Evolutionary conservation across 2,329 filamentous ascomycete species (phyloP).

Genomic region (Pseudophaeomoniella oleicola): DNA sequence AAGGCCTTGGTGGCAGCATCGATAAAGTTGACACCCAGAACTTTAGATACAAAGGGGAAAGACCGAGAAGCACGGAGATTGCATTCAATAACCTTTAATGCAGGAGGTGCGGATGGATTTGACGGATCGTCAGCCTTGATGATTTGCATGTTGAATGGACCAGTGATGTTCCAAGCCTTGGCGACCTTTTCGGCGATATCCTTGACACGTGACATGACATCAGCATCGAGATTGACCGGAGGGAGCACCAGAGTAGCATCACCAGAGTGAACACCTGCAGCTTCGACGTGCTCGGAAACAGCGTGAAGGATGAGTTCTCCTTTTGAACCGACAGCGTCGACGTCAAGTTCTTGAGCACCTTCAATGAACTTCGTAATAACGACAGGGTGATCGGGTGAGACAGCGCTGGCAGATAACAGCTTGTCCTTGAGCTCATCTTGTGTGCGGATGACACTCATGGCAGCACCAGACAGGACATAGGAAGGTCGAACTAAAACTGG

Average conservation of each 20-base stretch:
- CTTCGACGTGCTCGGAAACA: constrained; percentile 89
- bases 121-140: constrained; percentile 59
- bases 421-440: constrained; percentile 87
- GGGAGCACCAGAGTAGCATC: constrained; percentile 91
- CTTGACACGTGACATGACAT: constrained; percentile 75
- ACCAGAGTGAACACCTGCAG: constrained; percentile 94
- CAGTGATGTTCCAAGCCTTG: constrained; percentile 91
- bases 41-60: constrained; percentile 97
- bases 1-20: constrained; percentile 89
- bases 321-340: constrained; percentile 77
- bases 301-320: constrained; percentile 84
- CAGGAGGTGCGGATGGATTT: constrained; percentile 39
- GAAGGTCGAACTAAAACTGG: constrained; percentile 88
- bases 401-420: constrained; percentile 74
- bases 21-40: constrained; percentile 92
- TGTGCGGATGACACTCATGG: constrained; percentile 92
- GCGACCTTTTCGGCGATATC: constrained; percentile 93
- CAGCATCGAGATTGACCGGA: constrained; percentile 62
- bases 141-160: constrained; percentile 99
- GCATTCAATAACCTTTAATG: constrained; percentile 94
- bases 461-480: constrained; percentile 92
- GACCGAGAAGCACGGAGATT: constrained; percentile 94
- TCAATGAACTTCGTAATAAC: constrained; percentile 99
- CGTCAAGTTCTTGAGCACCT: constrained; percentile 89
- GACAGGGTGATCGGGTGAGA: constrained; percentile 92